Conservation (phyloP, 306 rosid genomes). For the Pterocarpus santalinus region DNA sequence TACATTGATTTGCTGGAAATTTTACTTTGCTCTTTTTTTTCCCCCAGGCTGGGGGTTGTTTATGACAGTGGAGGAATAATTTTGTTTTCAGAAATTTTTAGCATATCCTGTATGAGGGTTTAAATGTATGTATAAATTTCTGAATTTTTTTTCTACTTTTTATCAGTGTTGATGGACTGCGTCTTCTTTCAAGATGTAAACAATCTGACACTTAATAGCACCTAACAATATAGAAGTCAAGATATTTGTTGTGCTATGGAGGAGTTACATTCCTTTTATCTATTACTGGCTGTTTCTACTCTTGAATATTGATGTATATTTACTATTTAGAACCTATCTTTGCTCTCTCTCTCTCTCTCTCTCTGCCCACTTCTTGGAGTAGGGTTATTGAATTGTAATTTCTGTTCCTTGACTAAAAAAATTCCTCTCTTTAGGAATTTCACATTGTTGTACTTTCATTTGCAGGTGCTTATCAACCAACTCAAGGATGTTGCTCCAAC, state of each 20-base stretch:
- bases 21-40: neutral
- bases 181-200: slow-evolving; percentile 37
- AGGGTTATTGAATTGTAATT: slow-evolving; percentile 31
- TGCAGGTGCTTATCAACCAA: slow-evolving; percentile 95
- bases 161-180: slow-evolving; percentile 8
- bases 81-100: slow-evolving; percentile 14
- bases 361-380: neutral
- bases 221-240: slow-evolving; percentile 22
- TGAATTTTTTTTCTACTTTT: neutral
- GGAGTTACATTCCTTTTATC: slow-evolving; percentile 29
- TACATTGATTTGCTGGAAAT: slow-evolving; percentile 11
- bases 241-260: slow-evolving; percentile 8
- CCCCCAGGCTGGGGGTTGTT: neutral
- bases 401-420: slow-evolving; percentile 15
- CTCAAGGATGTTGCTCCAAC: slow-evolving; percentile 98
- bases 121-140: neutral
- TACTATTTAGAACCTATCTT: neutral
- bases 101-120: slow-evolving; percentile 12
- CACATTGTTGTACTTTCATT: slow-evolving; percentile 35
- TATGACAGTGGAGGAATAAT: neutral
- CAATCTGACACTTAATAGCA: neutral
- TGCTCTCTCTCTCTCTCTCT: neutral
- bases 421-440: slow-evolving; percentile 37
- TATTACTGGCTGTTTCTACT: slow-evolving; percentile 26
- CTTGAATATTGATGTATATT: slow-evolving; percentile 19